Percentiles rank a stretch among this genome's conserved stretches.
Evolutionary conservation across 352 stramenopile genomes (phyloP).

Genomic region (Phytophthora pistaciae): DNA sequence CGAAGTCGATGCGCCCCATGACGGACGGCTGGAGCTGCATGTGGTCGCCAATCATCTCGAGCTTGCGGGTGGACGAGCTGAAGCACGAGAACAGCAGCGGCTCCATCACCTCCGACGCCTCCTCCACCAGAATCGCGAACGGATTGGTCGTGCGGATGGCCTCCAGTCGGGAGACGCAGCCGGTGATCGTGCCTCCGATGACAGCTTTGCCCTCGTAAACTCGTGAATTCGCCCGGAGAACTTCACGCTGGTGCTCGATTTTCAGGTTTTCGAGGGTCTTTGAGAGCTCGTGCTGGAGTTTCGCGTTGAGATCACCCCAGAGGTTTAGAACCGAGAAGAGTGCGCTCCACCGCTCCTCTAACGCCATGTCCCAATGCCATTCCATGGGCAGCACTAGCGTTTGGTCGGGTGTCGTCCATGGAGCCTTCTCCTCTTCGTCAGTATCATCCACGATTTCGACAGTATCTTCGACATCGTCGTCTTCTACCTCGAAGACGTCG

Average conservation of each 20-base stretch:
- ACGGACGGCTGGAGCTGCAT: constrained; percentile 86
- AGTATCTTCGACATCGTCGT: constrained; percentile 36
- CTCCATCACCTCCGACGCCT: constrained; percentile 90
- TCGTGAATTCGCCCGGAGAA: constrained; percentile 68
- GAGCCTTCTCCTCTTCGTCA: constrained; percentile 44
- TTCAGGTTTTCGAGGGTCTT: constrained; percentile 53
- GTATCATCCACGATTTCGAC: constrained; percentile 31
- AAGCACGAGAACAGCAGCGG: constrained; percentile 89
- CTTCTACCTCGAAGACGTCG: constrained; percentile 79
- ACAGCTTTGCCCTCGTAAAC: constrained; percentile 88
- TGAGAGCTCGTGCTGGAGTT: constrained; percentile 27
- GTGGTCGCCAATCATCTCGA: constrained; percentile 93
- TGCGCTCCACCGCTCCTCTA: constrained; percentile 64
- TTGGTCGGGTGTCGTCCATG: constrained; percentile 27
- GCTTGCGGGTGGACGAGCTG: constrained; percentile 81
- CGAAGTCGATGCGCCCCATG: constrained; percentile 88
- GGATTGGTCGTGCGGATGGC: constrained; percentile 84
- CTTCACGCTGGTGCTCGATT: constrained; percentile 63
- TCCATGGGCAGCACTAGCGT: constrained; percentile 24
- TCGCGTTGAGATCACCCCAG: constrained; percentile 31
- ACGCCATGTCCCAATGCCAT: constrained; percentile 83
- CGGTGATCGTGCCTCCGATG: constrained; percentile 90
- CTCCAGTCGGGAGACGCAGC: constrained; percentile 86
- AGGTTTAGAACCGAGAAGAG: constrained; percentile 39
- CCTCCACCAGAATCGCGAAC: constrained; percentile 89